Base-by-base conservation (phyloP, 306 rosid genomes). In the Acacia crassicarpa region DNA sequence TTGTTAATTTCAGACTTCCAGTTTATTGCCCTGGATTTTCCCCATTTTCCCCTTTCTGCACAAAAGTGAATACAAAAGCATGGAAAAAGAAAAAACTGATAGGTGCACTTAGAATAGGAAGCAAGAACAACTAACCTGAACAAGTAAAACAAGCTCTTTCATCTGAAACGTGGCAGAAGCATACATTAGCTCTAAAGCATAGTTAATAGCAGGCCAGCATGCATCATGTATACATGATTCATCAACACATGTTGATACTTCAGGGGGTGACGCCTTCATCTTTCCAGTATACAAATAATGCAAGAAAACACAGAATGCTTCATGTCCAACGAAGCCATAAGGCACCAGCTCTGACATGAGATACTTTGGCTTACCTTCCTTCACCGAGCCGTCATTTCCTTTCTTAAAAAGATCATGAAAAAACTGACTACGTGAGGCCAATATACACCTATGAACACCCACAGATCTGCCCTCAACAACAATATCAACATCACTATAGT, bases 151-250 rank as follows among this genome's bases (percentile, higher is more conserved):
- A 11, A 95, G 90, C 85, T 95, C 99, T 78, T 91, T 93, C 91
- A 92, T 92, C 87, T 89, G 91, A 85, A 95, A 95, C 74, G 90
- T 88, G 51, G 85, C 80, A 75, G 99, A 92, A 81, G 97, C 98
- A 90, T 89, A 93, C 97, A 95, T 87, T 59, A 95, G 89, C 76
- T 95, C 97, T 84, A 95, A 86, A 22, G 96, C 96, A 78, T 88
- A 90, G 83, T 87, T 83, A 46, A 95, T 91, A 56, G 97, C 94
- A 48, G 99, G 99, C 9, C 92, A 85, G 27, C 99, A 95, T 0
- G 98, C 91, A 77, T 93, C 97, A 81, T 95, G 98, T 1, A 75
- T 78, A 82, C 99, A 95, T 46, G 66, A 17, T 59, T 89, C 93
- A 76, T 93, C 98, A 77, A 93, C 96, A 84, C 98, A 95, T 0